Evolutionary conservation across 768 basidiomycete genomes (phyloP).

Genomic region (Exsudoporus frostii): DNA sequence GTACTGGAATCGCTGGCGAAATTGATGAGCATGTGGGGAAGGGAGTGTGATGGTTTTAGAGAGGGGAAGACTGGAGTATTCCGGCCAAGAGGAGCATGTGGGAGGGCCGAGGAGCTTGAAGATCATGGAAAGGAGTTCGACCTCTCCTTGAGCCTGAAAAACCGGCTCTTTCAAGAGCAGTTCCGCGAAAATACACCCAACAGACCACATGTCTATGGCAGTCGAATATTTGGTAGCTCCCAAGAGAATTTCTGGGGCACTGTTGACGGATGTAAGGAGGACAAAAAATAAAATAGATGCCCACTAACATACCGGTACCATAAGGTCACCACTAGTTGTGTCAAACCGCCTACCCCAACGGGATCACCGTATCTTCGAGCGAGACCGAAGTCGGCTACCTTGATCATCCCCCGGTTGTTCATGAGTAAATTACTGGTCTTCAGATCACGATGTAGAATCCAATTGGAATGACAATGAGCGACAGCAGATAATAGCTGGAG

Average conservation of each 20-base stretch:
- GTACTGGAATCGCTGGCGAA: constrained; percentile 85
- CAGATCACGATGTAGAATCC: constrained; percentile 96
- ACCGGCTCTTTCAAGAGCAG: constrained; percentile 91
- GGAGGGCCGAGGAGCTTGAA: constrained; percentile 96
- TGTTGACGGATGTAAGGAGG: constrained; percentile 31
- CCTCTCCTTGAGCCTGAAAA: constrained; percentile 95
- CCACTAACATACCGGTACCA: constrained; percentile 84
- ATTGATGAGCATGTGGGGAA: constrained; percentile 66
- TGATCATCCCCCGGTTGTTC: constrained; percentile 99
- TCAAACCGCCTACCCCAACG: constrained; percentile 93
- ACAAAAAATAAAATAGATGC: constrained; percentile 8
- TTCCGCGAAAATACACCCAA: constrained; percentile 98
- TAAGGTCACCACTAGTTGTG: constrained; percentile 95
- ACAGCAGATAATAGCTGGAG: constrained; percentile 91
- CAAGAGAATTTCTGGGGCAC: constrained; percentile 92
- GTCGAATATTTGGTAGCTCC: constrained; percentile 94
- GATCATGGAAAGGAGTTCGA: constrained; percentile 90
- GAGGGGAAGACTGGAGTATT: constrained; percentile 73
- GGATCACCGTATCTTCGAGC: constrained; percentile 96
- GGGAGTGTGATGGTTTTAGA: constrained; percentile 77
- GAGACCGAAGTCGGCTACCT: constrained; percentile 97
- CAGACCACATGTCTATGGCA: constrained; percentile 97
- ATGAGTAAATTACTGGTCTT: constrained; percentile 98
- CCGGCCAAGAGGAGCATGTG: constrained; percentile 82
- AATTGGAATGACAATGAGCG: constrained; percentile 89